Base-by-base conservation (phyloP, 306 rosid species). In the Potentilla sterilis region DNA sequence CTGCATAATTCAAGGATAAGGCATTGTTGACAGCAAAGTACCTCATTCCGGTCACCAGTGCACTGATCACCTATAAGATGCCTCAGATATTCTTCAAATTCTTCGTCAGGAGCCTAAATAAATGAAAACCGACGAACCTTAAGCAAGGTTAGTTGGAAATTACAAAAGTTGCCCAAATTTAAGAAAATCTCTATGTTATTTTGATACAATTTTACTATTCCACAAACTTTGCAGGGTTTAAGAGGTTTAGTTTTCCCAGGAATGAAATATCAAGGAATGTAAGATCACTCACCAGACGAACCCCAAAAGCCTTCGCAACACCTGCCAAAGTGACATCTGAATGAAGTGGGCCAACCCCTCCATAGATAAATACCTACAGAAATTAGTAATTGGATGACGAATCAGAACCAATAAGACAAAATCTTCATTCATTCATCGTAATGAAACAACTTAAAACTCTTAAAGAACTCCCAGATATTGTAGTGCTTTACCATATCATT, bases 51-150 rank as follows among this genome's bases (percentile, higher is more conserved):
- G 71, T 95, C 93, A 44, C 93, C 92, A 44, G 81, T 89, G 78
- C 96, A 89, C 35, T 90, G 96, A 70, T 90, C 88, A 78, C 97
- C 90, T 67, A 87, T 87, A 81, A 83, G 88, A 75, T 90, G 89
- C 87, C 98, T 77, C 43, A 95, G 92, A 86, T 92, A 92, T 84
- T 95, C 98, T 81, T 90, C 93, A 82, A 92, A 95, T 84, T 90
- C 95, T 86, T 95, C 98, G 83, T 92, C 98, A 74, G 98, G 98
- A 80, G 97, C 98, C 98, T 95, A 76, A 81, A 80, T 37, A 3
- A 57, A 74, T 77, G 77, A 74, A 58, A 72, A 74, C 74, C 62
- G 38, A 75, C 52, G 79, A 70, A 41, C 63, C 49, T 28, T 15
- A 37, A 65, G 49, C 52, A 55, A 22, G 59, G 71, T 75, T 77